Conservation (phyloP, 2,329 filamentous ascomycete species). For the Bipolaris oryzae region DNA sequence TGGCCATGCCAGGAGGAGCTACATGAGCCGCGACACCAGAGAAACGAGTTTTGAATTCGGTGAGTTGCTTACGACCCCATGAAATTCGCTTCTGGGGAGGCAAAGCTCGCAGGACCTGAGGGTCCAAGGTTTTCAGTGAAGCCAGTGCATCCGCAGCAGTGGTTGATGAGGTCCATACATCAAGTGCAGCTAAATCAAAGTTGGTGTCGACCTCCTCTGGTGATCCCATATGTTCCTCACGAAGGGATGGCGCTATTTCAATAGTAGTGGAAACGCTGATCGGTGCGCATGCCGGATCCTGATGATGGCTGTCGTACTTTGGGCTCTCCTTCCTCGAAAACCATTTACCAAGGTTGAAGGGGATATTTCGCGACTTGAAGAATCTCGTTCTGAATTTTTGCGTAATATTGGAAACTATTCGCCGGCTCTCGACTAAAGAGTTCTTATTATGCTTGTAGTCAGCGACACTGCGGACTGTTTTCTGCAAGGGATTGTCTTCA, state of each 20-base stretch:
- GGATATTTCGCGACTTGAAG: neutral
- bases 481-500: neutral
- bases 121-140: conserved; percentile 12
- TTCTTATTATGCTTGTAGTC: neutral
- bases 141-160: conserved; percentile 13
- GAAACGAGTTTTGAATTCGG: conserved; percentile 18
- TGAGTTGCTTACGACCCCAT: conserved; percentile 28
- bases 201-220: neutral
- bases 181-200: neutral
- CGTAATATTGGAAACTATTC: neutral
- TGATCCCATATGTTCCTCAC: neutral
- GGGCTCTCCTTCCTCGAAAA: neutral
- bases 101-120: conserved; percentile 18
- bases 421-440: neutral
- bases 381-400: neutral
- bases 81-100: conserved; percentile 14
- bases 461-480: neutral
- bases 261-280: neutral
- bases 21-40: conserved; percentile 2
- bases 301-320: neutral
- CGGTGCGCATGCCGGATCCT: neutral
- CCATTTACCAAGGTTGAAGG: neutral
- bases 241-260: neutral
- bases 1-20: conserved; percentile 9
- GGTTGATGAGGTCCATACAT: conserved; percentile 6